Conservation (phyloP, 495 filamentous ascomycete species). For the Podospora bellae-mahoneyi region DNA sequence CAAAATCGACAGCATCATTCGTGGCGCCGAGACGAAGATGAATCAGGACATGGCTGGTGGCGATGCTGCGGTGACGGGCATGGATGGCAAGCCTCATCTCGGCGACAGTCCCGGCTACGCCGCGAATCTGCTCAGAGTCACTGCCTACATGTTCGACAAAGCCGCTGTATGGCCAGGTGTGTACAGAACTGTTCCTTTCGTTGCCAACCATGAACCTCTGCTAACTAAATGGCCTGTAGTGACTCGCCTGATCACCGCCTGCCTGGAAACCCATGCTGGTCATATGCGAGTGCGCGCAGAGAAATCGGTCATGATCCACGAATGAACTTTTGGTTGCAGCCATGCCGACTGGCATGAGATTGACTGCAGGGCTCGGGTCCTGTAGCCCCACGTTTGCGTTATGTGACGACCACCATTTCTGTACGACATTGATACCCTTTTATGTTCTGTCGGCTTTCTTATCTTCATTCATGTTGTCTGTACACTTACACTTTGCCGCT, state of each 20-base stretch:
- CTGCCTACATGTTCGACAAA: slow-evolving; percentile 85
- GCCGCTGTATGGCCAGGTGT: slow-evolving; percentile 90
- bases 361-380: no score
- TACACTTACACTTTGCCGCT: neutral
- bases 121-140: slow-evolving; percentile 80
- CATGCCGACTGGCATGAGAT: neutral
- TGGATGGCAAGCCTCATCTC: slow-evolving; percentile 54
- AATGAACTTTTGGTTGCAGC: slow-evolving; percentile 9
- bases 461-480: neutral
- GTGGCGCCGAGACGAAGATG: slow-evolving; percentile 78
- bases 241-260: slow-evolving; percentile 81
- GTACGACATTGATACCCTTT: slow-evolving; percentile 10
- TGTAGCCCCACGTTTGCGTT: neutral
- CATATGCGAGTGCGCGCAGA: slow-evolving; percentile 71
- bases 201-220: neutral
- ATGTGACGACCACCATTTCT: neutral
- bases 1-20: slow-evolving; percentile 79
- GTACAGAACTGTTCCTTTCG: neutral
- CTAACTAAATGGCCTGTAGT: slow-evolving; percentile 47
- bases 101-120: slow-evolving; percentile 70
- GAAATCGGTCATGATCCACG: slow-evolving; percentile 48
- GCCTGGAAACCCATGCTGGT: slow-evolving; percentile 78
- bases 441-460: neutral
- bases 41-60: slow-evolving; percentile 45
- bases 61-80: slow-evolving; percentile 43